A percentile compares a stretch with the other conserved stretches of the same genome.
phyloP scores from a whole-genome alignment of 352 stramenopile species.

The Saprolegnia diclina region DNA sequence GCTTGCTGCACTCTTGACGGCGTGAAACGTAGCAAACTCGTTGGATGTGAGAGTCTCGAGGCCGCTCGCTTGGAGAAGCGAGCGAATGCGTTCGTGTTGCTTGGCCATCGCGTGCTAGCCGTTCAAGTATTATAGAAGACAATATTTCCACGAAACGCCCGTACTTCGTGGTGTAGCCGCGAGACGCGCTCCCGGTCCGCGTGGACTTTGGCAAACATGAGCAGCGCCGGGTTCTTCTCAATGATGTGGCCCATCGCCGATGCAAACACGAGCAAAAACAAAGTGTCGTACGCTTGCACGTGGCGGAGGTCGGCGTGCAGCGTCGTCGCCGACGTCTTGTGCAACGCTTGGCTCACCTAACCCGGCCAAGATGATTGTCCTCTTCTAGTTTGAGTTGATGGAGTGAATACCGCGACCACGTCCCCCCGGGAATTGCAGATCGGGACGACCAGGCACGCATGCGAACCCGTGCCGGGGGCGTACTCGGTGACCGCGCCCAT shows the following conservation, averaged over 20 bases:
- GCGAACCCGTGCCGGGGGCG: neutral
- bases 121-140: too few species aligned
- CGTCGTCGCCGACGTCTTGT: neutral
- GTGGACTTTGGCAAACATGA: constrained; percentile 79
- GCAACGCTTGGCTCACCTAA: constrained; percentile 17
- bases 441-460: constrained; percentile 33
- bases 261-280: constrained; percentile 52
- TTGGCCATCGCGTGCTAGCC: constrained; percentile 47
- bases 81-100: constrained; percentile 74
- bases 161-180: constrained; percentile 54
- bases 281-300: constrained; percentile 50
- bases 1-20: neutral
- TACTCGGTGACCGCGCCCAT: neutral
- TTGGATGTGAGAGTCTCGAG: constrained; percentile 29
- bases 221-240: constrained; percentile 64
- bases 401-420: constrained; percentile 60
- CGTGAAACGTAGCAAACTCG: neutral
- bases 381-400: constrained; percentile 3
- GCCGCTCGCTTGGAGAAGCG: constrained; percentile 58
- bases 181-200: constrained; percentile 37
- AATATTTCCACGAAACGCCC: constrained; percentile 58
- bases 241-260: constrained; percentile 54
- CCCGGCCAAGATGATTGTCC: neutral
- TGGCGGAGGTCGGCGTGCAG: constrained; percentile 53
- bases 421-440: constrained; percentile 60